phyloP scores from a whole-genome alignment of 192 early-diverging fungal genomes.

The Allomyces macrogynus region DNA sequence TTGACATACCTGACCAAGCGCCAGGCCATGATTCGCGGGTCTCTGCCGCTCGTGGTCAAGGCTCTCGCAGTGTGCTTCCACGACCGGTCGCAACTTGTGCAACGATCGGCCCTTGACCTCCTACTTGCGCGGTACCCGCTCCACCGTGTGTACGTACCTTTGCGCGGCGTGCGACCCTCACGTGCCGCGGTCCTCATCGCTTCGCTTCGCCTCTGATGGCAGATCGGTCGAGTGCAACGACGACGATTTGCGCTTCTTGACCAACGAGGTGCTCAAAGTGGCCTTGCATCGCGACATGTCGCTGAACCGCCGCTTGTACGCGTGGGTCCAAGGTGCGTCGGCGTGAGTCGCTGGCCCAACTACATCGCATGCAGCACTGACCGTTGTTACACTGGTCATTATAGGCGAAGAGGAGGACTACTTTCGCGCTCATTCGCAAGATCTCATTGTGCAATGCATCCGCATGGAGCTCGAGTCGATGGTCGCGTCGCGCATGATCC shows the following conservation, averaged over 20 bases:
- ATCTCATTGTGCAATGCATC: conserved; percentile 28
- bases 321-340: conserved; percentile 40
- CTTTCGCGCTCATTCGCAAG: conserved; percentile 30
- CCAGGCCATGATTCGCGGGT: conserved; percentile 51
- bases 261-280: conserved; percentile 51
- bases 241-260: conserved; percentile 43
- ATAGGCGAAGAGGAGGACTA: conserved; percentile 20
- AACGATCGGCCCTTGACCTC: conserved; percentile 63
- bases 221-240: conserved; percentile 22
- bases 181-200: conserved; percentile 3
- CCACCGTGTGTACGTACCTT: conserved; percentile 22
- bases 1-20: conserved; percentile 57
- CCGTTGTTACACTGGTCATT: neutral
- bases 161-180: neutral
- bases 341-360: conserved; percentile 1
- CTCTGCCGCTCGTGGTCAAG: conserved; percentile 45
- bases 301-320: conserved; percentile 72
- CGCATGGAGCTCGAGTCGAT: conserved; percentile 21
- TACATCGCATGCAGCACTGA: neutral
- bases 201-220: conserved; percentile 13
- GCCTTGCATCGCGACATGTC: conserved; percentile 85
- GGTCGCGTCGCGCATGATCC: conserved; percentile 23
- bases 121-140: conserved; percentile 51
- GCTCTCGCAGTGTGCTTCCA: conserved; percentile 49
- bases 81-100: conserved; percentile 61